A percentile compares a stretch with the other conserved stretches of the same genome.
Evolutionary conservation across 257 asterid species (phyloP).

Genomic region (Anisodus tanguticus): DNA sequence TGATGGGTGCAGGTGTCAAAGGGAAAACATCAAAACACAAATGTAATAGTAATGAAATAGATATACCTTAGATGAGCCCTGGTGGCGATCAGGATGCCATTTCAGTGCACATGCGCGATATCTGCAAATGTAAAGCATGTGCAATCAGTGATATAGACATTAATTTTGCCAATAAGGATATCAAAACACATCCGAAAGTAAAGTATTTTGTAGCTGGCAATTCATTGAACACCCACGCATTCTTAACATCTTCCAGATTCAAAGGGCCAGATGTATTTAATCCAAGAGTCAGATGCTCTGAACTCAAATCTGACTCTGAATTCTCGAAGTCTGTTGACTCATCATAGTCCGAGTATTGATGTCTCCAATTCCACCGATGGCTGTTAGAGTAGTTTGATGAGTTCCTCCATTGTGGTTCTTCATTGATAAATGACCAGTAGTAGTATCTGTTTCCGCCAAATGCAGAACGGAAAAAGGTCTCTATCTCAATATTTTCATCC

Average conservation of each 20-base stretch:
- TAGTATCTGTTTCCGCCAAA: conserved; percentile 58
- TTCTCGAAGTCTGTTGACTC: conserved; percentile 49
- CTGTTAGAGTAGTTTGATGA: conserved; percentile 56
- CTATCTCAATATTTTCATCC: conserved; percentile 60
- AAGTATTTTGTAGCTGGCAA: not conserved
- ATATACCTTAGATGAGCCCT: conserved; percentile 86
- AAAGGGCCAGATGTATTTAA: conserved; percentile 77
- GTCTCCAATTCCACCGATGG: conserved; percentile 41
- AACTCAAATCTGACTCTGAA: conserved; percentile 42
- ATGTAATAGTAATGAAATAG: not conserved
- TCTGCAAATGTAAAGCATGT: conserved; percentile 47
- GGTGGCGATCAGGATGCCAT: conserved; percentile 99
- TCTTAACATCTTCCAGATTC: conserved; percentile 78
- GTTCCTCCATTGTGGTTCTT: conserved; percentile 56
- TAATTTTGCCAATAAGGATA: not conserved
- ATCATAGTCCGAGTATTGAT: conserved; percentile 53
- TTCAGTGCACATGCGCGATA: conserved; percentile 86
- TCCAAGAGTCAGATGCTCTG: conserved; percentile 79
- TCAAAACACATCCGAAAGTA: not conserved
- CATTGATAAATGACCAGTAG: conserved; percentile 63
- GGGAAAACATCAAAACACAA: not conserved
- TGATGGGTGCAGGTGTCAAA: not conserved
- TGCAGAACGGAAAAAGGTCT: conserved; percentile 58
- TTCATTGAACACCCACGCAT: conserved; percentile 61
- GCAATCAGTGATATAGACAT: not conserved